A percentile compares a stretch with the other conserved stretches of the same genome.
Evolutionary conservation across 225 moss, liverwort and hornwort genomes (phyloP).

Genomic region (Pseudoscleropodium purum): DNA sequence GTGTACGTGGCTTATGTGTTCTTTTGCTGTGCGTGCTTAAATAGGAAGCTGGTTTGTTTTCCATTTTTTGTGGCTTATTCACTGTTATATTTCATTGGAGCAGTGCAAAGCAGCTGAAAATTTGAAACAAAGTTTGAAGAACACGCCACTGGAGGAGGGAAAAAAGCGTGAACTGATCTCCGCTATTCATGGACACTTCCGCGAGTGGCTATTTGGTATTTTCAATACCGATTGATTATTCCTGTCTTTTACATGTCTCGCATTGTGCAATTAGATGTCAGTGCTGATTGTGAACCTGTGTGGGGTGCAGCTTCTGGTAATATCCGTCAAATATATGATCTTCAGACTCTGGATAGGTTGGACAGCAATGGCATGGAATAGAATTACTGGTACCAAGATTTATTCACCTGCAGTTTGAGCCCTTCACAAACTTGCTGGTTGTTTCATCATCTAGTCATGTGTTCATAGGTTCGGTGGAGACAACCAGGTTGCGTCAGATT

Average conservation of each 20-base stretch:
- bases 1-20: not conserved
- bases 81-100: not conserved
- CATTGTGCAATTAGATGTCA: not conserved
- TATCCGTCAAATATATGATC: constrained; percentile 96
- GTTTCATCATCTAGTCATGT: constrained; percentile 23
- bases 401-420: constrained; percentile 26
- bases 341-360: constrained; percentile 69
- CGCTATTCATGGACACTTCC: constrained; percentile 79
- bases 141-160: constrained; percentile 64
- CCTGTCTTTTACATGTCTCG: not conserved
- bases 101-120: constrained; percentile 83
- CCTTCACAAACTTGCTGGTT: constrained; percentile 29
- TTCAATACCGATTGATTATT: not conserved
- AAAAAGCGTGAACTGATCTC: constrained; percentile 69
- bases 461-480: constrained; percentile 15
- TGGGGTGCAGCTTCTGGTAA: constrained; percentile 82
- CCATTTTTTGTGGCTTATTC: not conserved
- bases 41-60: not conserved
- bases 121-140: constrained; percentile 78
- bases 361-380: constrained; percentile 82
- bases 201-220: constrained; percentile 93
- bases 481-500: constrained; percentile 21
- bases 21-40: not conserved
- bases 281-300: constrained; percentile 3
- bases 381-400: not conserved